These are phyloP conservation scores for Trichoderma sp. DNA, from an alignment of 2,329 filamentous ascomycete species.

Conservation along the genomic window DNA sequence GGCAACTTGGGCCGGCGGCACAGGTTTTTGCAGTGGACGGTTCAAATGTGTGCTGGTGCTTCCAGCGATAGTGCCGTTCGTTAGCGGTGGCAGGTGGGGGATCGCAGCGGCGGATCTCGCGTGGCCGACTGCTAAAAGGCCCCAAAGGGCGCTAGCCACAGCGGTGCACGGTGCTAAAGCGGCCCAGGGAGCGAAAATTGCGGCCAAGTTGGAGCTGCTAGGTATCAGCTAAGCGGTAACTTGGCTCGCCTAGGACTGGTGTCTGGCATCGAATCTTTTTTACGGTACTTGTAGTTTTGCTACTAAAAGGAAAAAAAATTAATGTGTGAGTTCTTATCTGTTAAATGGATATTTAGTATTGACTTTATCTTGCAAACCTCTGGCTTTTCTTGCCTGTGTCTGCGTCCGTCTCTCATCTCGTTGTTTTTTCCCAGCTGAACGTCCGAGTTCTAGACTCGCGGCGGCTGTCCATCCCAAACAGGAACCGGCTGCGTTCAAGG, in stretches of 20 bases:
- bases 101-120: conserved; percentile 21
- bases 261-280: neutral
- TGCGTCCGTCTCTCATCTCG: too few species aligned
- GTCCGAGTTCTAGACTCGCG: neutral
- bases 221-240: neutral
- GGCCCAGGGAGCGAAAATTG: neutral
- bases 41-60: neutral
- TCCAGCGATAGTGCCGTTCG: neutral
- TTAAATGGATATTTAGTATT: neutral
- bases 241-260: neutral
- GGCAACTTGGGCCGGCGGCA: conserved; percentile 2
- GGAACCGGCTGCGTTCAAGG: neutral
- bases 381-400: neutral
- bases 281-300: neutral
- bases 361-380: neutral
- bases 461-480: neutral
- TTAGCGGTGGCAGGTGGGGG: conserved; percentile 16
- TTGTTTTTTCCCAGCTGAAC: neutral
- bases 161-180: conserved; percentile 3
- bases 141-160: neutral
- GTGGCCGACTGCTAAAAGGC: conserved; percentile 2
- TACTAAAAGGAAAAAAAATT: neutral
- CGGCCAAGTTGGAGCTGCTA: neutral
- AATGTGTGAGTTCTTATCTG: neutral
- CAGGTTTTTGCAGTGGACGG: neutral